These are phyloP conservation scores for Venturia aucupariae DNA, from an alignment of 2,329 filamentous ascomycete genomes.

Conservation along the genomic window DNA sequence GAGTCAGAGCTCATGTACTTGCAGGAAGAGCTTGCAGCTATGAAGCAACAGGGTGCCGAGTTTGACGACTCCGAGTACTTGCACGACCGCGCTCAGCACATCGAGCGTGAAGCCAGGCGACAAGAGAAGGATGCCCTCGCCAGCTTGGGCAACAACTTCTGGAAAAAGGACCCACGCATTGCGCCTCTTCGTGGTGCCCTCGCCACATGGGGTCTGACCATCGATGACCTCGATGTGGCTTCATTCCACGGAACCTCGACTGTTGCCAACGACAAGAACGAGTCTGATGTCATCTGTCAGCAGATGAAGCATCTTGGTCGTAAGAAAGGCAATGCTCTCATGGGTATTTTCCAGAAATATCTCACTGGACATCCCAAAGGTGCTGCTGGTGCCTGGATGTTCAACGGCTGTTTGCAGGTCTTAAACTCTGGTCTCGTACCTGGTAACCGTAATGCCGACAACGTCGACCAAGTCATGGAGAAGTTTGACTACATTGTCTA, in stretches of 20 bases:
- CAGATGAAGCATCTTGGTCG: conserved; percentile 92
- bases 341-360: conserved; percentile 99
- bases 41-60: conserved; percentile 65
- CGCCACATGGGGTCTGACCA: conserved; percentile 94
- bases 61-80: conserved; percentile 81
- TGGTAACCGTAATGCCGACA: conserved; percentile 96
- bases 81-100: conserved; percentile 74
- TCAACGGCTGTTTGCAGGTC: conserved; percentile 95
- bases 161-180: conserved; percentile 90
- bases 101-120: conserved; percentile 75
- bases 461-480: conserved; percentile 93
- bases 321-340: conserved; percentile 88
- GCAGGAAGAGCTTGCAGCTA: conserved; percentile 83
- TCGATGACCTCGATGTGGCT: conserved; percentile 88
- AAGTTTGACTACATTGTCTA: conserved; percentile 97
- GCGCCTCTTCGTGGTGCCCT: conserved; percentile 91
- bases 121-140: conserved; percentile 90
- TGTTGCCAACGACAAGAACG: conserved; percentile 98
- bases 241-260: conserved; percentile 99
- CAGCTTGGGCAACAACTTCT: conserved; percentile 97
- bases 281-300: conserved; percentile 93
- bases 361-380: conserved; percentile 98
- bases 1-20: conserved; percentile 90
- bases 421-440: conserved; percentile 90
- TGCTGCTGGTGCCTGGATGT: conserved; percentile 98